Evolutionary conservation across 2,329 filamentous ascomycete genomes (phyloP).

Genomic region (Fusarium anguioides): DNA sequence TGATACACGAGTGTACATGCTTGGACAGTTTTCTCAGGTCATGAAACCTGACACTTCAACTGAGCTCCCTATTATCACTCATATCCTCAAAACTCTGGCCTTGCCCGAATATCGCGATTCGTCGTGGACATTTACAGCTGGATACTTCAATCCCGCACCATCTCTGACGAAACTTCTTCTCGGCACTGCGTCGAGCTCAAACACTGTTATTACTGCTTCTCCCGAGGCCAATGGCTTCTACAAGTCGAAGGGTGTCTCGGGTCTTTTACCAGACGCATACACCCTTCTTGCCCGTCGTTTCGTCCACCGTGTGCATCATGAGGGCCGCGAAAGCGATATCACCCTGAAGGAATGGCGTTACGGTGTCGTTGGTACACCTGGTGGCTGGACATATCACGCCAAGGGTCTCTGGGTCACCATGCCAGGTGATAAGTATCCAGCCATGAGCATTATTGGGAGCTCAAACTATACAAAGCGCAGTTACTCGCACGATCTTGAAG

Average conservation of each 20-base stretch:
- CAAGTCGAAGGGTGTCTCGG: constrained; percentile 85
- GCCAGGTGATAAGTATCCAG: constrained; percentile 72
- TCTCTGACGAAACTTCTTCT: constrained; percentile 84
- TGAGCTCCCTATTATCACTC: constrained; percentile 84
- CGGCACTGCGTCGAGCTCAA: constrained; percentile 73
- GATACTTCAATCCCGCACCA: constrained; percentile 97
- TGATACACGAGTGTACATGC: constrained; percentile 83
- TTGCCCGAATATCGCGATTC: constrained; percentile 72
- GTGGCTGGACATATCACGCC: constrained; percentile 96
- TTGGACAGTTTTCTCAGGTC: constrained; percentile 89
- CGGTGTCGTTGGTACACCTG: constrained; percentile 82
- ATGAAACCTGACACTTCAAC: constrained; percentile 84
- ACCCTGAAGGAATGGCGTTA: constrained; percentile 87
- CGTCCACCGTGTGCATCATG: constrained; percentile 66
- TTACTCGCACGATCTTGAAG: constrained; percentile 92
- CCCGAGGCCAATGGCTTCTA: constrained; percentile 97
- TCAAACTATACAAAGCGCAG: constrained; percentile 96
- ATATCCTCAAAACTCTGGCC: constrained; percentile 76
- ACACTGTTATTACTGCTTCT: constrained; percentile 90
- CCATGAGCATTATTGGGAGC: constrained; percentile 86
- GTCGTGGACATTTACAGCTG: constrained; percentile 95
- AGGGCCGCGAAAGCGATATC: constrained; percentile 66
- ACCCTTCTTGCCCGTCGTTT: constrained; percentile 88
- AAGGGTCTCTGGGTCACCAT: constrained; percentile 94
- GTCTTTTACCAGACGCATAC: constrained; percentile 91